Evolutionary conservation across 208 protist species (phyloP).

Genomic region (Trypanosoma caninum): DNA sequence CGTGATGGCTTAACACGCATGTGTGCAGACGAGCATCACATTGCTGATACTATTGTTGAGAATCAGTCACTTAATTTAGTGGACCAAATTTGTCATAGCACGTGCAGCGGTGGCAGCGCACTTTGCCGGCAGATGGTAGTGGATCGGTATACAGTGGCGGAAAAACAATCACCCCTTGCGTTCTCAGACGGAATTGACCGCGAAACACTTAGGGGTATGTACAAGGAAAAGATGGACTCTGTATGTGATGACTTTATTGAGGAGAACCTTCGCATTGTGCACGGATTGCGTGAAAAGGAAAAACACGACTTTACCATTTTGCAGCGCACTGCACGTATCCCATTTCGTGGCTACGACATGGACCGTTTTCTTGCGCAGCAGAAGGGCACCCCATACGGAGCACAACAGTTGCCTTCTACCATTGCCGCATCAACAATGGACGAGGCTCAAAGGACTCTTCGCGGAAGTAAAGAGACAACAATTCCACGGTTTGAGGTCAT

Average conservation of each 20-base stretch:
- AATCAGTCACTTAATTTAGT: slow-evolving; percentile 26
- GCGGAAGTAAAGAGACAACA: slow-evolving; percentile 14
- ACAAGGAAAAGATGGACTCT: background rate
- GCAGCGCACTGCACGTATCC: slow-evolving; percentile 58
- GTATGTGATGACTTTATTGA: slow-evolving; percentile 42
- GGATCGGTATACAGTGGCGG: slow-evolving; percentile 42
- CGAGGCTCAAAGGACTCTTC: slow-evolving; percentile 67
- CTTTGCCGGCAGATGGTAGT: slow-evolving; percentile 44
- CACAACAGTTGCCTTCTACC: slow-evolving; percentile 54
- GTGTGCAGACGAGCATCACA: slow-evolving; percentile 33
- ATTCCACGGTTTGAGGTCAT: slow-evolving; percentile 36
- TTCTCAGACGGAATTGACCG: slow-evolving; percentile 20
- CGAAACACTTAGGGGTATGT: slow-evolving; percentile 24
- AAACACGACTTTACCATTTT: slow-evolving; percentile 74
- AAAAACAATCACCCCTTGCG: slow-evolving; percentile 7
- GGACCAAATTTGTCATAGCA: slow-evolving; percentile 58
- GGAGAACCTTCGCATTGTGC: slow-evolving; percentile 63
- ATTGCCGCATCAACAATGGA: slow-evolving; percentile 62
- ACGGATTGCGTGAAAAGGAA: slow-evolving; percentile 81
- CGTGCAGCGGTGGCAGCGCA: slow-evolving; percentile 39
- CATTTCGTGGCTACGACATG: slow-evolving; percentile 86
- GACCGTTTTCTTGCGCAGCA: slow-evolving; percentile 74
- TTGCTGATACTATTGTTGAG: slow-evolving; percentile 25
- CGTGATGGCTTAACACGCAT: slow-evolving; percentile 26
- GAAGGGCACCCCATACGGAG: slow-evolving; percentile 64